Evolutionary conservation across 2,329 filamentous ascomycete genomes (phyloP), one percentile per base, ranked within the genome.

Genomic region (Fusarium sp.): DNA sequence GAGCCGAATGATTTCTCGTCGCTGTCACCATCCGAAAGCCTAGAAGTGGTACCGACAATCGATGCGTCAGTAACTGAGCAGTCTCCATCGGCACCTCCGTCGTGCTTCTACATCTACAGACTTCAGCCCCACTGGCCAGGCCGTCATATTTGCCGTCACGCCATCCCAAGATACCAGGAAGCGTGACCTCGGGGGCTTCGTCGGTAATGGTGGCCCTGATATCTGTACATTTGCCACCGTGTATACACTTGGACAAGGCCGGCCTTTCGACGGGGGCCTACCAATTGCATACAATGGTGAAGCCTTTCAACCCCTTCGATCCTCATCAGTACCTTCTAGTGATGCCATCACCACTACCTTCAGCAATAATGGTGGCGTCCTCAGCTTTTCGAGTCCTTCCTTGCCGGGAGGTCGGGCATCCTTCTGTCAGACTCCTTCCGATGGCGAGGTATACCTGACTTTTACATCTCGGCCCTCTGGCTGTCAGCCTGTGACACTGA

Each of bases 351-450:
- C 35, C 4, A 59, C 56, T 2, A 20, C 52, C 3, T 59, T 59
- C 1, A 48, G 45, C 22, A 41, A 19, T 9, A 32, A 30, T 1
- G 35, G 35, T 0, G 48, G 48, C 4, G 9, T 33, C 1, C 45
- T 48, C 2, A 14, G 45, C 3, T 48, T 48, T 1, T 7, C 22
- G 3, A 48, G 14, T 11, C 30, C 30, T 4, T 15, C 8, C 11
- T 15, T 51, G 0, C 48, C 35, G 5, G 48, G 20, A 33, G 30
- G 45, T 3, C 30, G 33, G 32, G 45, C 45, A n/a, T 33, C 19
- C 4, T 59, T 59, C n/a, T 59, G 56, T 19, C 56, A 59, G 7
- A 28, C 7, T 2, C 19, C 22, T n/a, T 49, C 43, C 8, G 43
- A 43, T 35, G 43, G 52, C 0, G 28, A 48, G 15, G 53, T 59